Percentiles rank a stretch among this genome's conserved stretches.
Conservation (phyloP, 1,139 yeast genomes). For the Scheffersomyces lignicola region DNA sequence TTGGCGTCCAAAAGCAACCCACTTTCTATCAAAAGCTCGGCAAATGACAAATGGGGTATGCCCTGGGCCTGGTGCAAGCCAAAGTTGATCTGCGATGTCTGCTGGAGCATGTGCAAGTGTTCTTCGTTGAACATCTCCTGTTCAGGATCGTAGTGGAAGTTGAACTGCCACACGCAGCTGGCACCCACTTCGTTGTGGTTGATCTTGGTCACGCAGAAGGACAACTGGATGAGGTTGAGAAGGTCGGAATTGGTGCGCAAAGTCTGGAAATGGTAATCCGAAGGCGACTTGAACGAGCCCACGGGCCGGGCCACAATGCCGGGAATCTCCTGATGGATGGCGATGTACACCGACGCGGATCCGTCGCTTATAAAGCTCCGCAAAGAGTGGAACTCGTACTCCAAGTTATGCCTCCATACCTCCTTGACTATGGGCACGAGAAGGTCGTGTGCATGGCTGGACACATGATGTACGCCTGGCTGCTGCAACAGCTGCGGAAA, state of each 20-base stretch:
- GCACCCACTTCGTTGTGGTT: slow-evolving; percentile 64
- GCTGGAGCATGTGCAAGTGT: slow-evolving; percentile 63
- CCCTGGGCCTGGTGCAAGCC: slow-evolving; percentile 76
- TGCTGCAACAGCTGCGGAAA: slow-evolving; percentile 17
- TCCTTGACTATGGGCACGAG: slow-evolving; percentile 55
- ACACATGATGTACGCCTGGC: slow-evolving; percentile 14
- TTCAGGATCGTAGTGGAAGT: slow-evolving; percentile 75
- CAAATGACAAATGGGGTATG: slow-evolving; percentile 75
- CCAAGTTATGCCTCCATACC: slow-evolving; percentile 87
- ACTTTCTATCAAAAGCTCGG: slow-evolving; percentile 81
- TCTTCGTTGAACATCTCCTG: slow-evolving; percentile 85
- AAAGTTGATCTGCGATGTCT: slow-evolving; percentile 83
- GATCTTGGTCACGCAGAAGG: slow-evolving; percentile 79
- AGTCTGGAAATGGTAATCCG: slow-evolving; percentile 95
- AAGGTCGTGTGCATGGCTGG: no score
- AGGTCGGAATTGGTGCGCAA: slow-evolving; percentile 89
- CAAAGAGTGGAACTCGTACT: slow-evolving; percentile 74
- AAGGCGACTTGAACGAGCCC: slow-evolving; percentile 87
- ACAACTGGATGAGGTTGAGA: slow-evolving; percentile 81
- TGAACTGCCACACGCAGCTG: slow-evolving; percentile 91
- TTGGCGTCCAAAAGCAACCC: slow-evolving; percentile 76
- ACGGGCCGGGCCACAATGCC: slow-evolving; percentile 96
- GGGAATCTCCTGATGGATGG: slow-evolving; percentile 90
- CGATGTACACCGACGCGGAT: slow-evolving; percentile 58
- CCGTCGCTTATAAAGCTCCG: slow-evolving; percentile 66